phyloP scores from a whole-genome alignment of 768 basidiomycete genomes.

The Lactifluus rugatus region DNA sequence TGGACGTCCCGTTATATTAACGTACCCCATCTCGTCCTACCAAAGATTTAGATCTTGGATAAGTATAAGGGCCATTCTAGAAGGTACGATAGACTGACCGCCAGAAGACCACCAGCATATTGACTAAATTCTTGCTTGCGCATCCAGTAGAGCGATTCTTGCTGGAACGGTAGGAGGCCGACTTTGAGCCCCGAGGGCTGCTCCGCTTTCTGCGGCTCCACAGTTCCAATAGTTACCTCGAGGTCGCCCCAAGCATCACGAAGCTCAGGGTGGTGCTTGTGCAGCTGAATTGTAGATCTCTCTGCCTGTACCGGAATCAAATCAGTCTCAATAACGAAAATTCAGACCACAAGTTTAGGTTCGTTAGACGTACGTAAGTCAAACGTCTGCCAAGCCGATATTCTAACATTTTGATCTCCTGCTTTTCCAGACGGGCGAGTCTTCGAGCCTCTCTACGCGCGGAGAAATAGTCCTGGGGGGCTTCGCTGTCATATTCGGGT shows the following conservation, averaged over 20 bases:
- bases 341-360: neutral
- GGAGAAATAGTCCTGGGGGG: constrained; percentile 8
- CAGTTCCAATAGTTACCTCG: constrained; percentile 47
- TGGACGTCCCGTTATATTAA: neutral
- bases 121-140: constrained; percentile 77
- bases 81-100: constrained; percentile 38
- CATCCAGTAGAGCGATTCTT: constrained; percentile 95
- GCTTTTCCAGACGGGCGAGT: constrained; percentile 15
- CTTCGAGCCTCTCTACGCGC: constrained; percentile 8
- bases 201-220: constrained; percentile 56
- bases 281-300: constrained; percentile 51
- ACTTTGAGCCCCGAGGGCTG: constrained; percentile 82
- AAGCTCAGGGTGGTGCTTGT: constrained; percentile 71
- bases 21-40: constrained; percentile 91
- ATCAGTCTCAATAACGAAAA: constrained; percentile 7
- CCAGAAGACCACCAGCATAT: constrained; percentile 90
- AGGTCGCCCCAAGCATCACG: constrained; percentile 83
- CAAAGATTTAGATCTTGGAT: neutral
- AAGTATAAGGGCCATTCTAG: neutral
- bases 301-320: constrained; percentile 44
- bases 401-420: constrained; percentile 29
- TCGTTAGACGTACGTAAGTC: constrained; percentile 41
- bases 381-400: constrained; percentile 61
- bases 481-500: neutral
- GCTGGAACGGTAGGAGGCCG: constrained; percentile 86